Evolutionary conservation across 2,329 filamentous ascomycete genomes (phyloP).

Genomic region (Hymenoscyphus repandus): DNA sequence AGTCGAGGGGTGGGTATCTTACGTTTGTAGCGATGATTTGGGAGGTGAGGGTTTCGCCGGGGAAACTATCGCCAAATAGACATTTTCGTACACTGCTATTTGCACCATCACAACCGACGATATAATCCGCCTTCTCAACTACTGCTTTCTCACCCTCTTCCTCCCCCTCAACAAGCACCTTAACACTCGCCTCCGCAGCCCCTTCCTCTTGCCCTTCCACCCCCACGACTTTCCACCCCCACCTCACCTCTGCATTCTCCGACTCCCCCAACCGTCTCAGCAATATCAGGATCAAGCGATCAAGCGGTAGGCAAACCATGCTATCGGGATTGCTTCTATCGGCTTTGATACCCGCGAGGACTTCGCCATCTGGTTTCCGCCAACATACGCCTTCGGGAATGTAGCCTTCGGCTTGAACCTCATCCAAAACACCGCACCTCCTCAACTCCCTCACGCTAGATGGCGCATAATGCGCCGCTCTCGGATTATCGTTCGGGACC

Average conservation of each 20-base stretch:
- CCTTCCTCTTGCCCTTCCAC: slow-evolving; percentile 44
- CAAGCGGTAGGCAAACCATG: slow-evolving; percentile 40
- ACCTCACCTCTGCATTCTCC: slow-evolving; percentile 34
- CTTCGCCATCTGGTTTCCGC: slow-evolving; percentile 36
- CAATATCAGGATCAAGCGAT: slow-evolving; percentile 37
- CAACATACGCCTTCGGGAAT: slow-evolving; percentile 39
- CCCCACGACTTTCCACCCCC: slow-evolving; percentile 42
- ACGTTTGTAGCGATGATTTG: slow-evolving; percentile 61
- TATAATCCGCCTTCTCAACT: slow-evolving; percentile 43
- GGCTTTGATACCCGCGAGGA: slow-evolving; percentile 24
- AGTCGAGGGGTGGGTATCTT: no score
- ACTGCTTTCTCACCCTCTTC: slow-evolving; percentile 29
- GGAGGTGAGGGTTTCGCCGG: slow-evolving; percentile 52
- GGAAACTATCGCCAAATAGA: slow-evolving; percentile 50
- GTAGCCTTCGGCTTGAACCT: slow-evolving; percentile 39
- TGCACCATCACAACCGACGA: slow-evolving; percentile 53
- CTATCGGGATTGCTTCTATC: slow-evolving; percentile 25
- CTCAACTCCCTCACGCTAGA: slow-evolving; percentile 52
- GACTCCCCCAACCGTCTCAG: slow-evolving; percentile 32
- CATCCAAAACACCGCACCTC: slow-evolving; percentile 51
- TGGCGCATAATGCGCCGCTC: slow-evolving; percentile 56
- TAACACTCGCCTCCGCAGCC: slow-evolving; percentile 42
- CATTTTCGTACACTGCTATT: slow-evolving; percentile 43
- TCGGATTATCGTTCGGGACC: slow-evolving; percentile 52
- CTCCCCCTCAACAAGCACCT: slow-evolving; percentile 34